Evolutionary conservation across 1,139 yeast genomes (phyloP), one percentile per base, ranked within the genome.

Genomic region (Suhomyces anneliseae): DNA sequence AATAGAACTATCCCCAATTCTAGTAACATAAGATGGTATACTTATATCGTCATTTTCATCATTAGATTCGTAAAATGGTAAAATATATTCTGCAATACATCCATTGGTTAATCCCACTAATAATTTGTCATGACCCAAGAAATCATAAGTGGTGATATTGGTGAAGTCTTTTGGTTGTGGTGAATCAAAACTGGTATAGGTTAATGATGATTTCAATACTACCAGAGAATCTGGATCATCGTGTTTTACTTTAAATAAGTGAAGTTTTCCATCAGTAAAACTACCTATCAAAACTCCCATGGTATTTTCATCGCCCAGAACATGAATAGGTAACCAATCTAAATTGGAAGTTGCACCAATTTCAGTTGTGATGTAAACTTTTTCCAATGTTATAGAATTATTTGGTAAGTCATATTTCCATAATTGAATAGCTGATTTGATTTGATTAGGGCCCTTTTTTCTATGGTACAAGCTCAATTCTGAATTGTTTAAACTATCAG

Each of bases 101-200:
- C 97, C 97, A 47, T 81, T 79, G 0, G 74, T 66, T 7, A 84
- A 76, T 0, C 96, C 96, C 32, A 83, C 81, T 1, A 85, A 59
- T 1, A 90, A 57, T 8, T 66, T 69, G 2, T 74, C 69, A 5
- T 72, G 58, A 6, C 81, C 77, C 9, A 82, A 53, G 70, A 83
- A 83, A 55, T 82, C 87, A 54, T 75, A 79, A 14, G 82, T 66
- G 0, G 83, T 72, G 26, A 56, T 50, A 26, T 48, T 53, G 26
- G 47, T 35, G 15, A 27, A 38, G 7, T 36, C 38, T 7, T 29
- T 19, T 6, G 9, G 8, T 5, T 44, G 36, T 3, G 36, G 26
- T 10, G n/a, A 35, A 11, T 36, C 29, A 27, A 32, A 46, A 11
- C 38, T 19, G 5, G 50, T 19, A 62, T 62, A 71, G 9, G 64